A percentile compares a stretch with the other conserved stretches of the same genome.
phyloP scores from a whole-genome alignment of 257 asterid species.

The Scutellaria barbata region DNA sequence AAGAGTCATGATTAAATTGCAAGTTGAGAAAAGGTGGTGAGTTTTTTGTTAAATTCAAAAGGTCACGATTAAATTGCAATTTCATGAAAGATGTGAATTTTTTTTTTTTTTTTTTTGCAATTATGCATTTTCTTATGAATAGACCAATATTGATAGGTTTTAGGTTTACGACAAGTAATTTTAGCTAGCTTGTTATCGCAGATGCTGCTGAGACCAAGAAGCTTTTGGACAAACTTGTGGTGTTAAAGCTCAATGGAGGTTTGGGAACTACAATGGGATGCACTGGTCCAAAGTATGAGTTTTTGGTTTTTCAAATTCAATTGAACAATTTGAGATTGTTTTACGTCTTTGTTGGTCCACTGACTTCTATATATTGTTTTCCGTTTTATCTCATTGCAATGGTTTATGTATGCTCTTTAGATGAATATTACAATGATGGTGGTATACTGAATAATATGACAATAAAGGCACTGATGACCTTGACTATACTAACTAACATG shows the following conservation, averaged over 20 bases:
- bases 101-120: too few relatives aligned
- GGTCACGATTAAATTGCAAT: too few relatives aligned
- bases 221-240: constrained; percentile 92
- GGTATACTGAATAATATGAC: background rate
- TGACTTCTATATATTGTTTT: constrained; percentile 3
- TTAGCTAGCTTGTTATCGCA: constrained; percentile 39
- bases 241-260: constrained; percentile 97
- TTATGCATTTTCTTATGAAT: background rate
- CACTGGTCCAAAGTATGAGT: constrained; percentile 93
- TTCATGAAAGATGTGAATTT: too few relatives aligned
- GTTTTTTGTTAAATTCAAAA: too few relatives aligned
- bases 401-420: constrained; percentile 13
- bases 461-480: constrained; percentile 18
- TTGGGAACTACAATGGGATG: constrained; percentile 99
- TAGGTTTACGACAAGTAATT: constrained; percentile 5
- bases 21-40: too few relatives aligned
- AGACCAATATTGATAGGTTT: constrained; percentile 15
- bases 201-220: constrained; percentile 71
- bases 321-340: constrained; percentile 34
- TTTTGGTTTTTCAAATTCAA: constrained; percentile 6
- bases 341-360: constrained; percentile 4
- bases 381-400: constrained; percentile 26
- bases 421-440: background rate
- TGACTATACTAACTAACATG: background rate
- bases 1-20: too few relatives aligned